Percentiles rank a stretch among this genome's conserved stretches.
These are phyloP conservation scores for Phialophora macrospora DNA, from an alignment of 2,329 filamentous ascomycete species.

Conservation along the genomic window DNA sequence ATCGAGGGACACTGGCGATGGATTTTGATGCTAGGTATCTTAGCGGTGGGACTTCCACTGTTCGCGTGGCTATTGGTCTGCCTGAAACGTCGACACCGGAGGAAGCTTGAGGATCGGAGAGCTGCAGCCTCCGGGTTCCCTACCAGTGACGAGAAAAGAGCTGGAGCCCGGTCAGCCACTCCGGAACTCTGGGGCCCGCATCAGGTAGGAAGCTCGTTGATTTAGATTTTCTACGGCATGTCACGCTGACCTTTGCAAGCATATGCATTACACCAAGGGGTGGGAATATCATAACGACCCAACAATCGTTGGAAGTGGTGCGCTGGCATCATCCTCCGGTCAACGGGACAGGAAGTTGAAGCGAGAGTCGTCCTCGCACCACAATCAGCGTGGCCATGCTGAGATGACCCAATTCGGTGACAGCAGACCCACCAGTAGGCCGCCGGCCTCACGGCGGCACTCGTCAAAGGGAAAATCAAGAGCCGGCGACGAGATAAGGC, in stretches of 20 bases:
- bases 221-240: background rate
- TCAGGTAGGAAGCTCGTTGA: slow-evolving; percentile 35
- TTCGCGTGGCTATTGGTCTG: slow-evolving; percentile 71
- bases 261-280: slow-evolving; percentile 38
- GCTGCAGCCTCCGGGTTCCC: slow-evolving; percentile 38
- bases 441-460: slow-evolving; percentile 19
- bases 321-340: slow-evolving; percentile 8
- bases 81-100: slow-evolving; percentile 74
- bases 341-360: slow-evolving; percentile 24
- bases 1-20: slow-evolving; percentile 74
- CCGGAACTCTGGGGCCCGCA: slow-evolving; percentile 46
- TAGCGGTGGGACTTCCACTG: slow-evolving; percentile 69
- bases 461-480: slow-evolving; percentile 32
- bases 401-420: slow-evolving; percentile 22
- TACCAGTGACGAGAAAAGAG: slow-evolving; percentile 42
- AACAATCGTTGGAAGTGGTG: slow-evolving; percentile 19
- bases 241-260: slow-evolving; percentile 24
- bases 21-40: slow-evolving; percentile 79
- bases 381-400: slow-evolving; percentile 8
- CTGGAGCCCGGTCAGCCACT: slow-evolving; percentile 38
- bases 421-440: slow-evolving; percentile 16
- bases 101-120: slow-evolving; percentile 64
- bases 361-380: slow-evolving; percentile 21
- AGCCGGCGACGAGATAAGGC: slow-evolving; percentile 12
- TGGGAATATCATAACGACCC: slow-evolving; percentile 32